Evolutionary conservation across 164 flowering plant genomes (phyloP), one percentile per base, ranked within the genome.

Genomic region (Umbilicus rupestris): DNA sequence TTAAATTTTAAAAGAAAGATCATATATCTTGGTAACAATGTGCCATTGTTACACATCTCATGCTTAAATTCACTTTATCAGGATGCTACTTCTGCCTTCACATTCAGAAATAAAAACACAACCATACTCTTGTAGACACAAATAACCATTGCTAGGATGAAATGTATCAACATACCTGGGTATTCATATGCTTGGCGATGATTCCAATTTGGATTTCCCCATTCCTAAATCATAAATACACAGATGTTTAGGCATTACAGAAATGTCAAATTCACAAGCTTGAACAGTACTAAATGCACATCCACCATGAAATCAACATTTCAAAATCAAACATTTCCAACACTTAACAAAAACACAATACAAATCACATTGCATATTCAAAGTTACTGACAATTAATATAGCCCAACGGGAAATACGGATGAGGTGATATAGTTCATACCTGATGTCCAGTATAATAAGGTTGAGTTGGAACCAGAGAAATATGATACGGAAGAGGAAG

Each of bases 401-500:
- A n/a, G n/a, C n/a, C n/a, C n/a, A n/a, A n/a, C n/a, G n/a, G n/a
- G n/a, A 37, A 22, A 33, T 35, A 41, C 17, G 26, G 37, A 10
- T 55, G 15, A 10, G 26, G 45, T 10, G 39, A 19, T 15, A 7
- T 12, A 63, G 42, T 26, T 14, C 45, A 41, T 33, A 63, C 65
- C 45, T 63, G 65, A 63, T 63, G 65, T 28, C 29, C 42, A 37
- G 16, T 29, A 63, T 28, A 77, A 63, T 63, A 63, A 63, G 65
- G 46, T 33, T 63, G 65, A 37, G 65, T 3, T 4, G 29, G 65
- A 63, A 41, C 45, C 42, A 19, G 65, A 33, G 5, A 76, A 69
- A 78, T n/a, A 45, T 73, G 87, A 26, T 74, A 82, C 33, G 83
- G 65, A 62, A 71, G 78, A 52, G 77, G 73, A 62, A 71, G 79